Conservation (phyloP, 2,329 filamentous ascomycete genomes). For the Fusarium torulosum region DNA sequence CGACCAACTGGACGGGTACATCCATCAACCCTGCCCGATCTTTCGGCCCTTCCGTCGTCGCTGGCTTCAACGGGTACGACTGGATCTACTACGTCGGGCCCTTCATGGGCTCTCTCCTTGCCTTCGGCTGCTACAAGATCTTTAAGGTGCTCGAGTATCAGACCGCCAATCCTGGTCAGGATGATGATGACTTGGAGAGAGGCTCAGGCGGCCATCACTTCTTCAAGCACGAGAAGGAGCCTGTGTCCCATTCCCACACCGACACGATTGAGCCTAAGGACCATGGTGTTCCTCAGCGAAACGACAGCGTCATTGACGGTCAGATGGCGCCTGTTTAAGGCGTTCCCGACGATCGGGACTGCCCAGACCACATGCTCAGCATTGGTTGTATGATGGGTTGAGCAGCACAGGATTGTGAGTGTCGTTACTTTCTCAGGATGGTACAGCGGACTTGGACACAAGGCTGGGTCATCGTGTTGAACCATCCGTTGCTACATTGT, state of each 20-base stretch:
- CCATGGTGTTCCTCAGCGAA: constrained; percentile 23
- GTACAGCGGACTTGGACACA: constrained; percentile 13
- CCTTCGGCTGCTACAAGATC: constrained; percentile 63
- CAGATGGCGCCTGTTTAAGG: constrained; percentile 30
- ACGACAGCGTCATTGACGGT: constrained; percentile 42
- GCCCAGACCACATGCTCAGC: constrained; percentile 7
- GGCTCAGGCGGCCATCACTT: constrained; percentile 6
- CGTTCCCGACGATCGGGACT: background rate
- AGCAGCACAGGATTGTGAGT: constrained; percentile 16
- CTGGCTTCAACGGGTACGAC: constrained; percentile 59
- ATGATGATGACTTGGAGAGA: constrained; percentile 53
- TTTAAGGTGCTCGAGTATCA: constrained; percentile 66
- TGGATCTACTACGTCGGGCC: constrained; percentile 70
- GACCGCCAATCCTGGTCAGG: constrained; percentile 64
- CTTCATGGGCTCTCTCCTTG: constrained; percentile 62
- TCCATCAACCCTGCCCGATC: constrained; percentile 65
- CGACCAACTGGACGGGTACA: constrained; percentile 62
- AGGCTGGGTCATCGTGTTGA: constrained; percentile 27
- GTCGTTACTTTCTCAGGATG: constrained; percentile 17
- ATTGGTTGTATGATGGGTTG: constrained; percentile 14
- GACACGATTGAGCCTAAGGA: constrained; percentile 39
- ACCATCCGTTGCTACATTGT: constrained; percentile 23
- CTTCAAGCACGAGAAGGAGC: constrained; percentile 15
- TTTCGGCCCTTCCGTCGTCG: constrained; percentile 62
- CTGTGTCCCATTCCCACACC: constrained; percentile 27